These are phyloP conservation scores for Geranomyces michiganensis DNA, from an alignment of 192 early-diverging fungal species.

Conservation along the genomic window DNA sequence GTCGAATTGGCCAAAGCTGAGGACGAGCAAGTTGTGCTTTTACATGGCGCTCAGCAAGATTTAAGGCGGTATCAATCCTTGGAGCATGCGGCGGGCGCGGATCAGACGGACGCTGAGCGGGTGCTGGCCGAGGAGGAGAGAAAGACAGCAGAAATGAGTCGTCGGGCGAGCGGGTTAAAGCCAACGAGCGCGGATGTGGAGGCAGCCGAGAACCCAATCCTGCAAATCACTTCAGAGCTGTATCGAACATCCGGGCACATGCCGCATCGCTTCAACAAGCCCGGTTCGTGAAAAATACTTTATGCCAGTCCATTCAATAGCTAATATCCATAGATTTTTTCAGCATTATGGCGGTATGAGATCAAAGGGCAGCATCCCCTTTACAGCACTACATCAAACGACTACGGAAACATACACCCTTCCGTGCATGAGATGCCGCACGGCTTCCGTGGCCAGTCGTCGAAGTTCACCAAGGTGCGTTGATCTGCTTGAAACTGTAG, in stretches of 20 bases:
- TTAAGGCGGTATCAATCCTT: constrained; percentile 4
- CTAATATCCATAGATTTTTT: neutral
- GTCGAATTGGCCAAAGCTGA: constrained; percentile 18
- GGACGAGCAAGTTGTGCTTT: constrained; percentile 15
- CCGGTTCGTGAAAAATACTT: constrained; percentile 38
- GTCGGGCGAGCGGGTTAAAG: neutral
- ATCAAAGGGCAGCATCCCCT: constrained; percentile 37
- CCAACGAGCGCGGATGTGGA: neutral
- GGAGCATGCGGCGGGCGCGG: neutral
- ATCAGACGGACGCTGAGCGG: neutral
- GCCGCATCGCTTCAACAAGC: constrained; percentile 49
- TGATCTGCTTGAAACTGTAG: neutral
- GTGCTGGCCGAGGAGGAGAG: neutral
- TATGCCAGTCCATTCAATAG: neutral
- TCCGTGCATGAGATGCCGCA: constrained; percentile 59
- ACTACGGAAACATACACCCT: constrained; percentile 47
- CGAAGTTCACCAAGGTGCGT: constrained; percentile 52
- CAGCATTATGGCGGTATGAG: constrained; percentile 29
- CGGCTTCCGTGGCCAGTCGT: constrained; percentile 49
- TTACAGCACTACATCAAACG: constrained; percentile 54
- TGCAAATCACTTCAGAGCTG: constrained; percentile 37
- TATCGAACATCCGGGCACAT: constrained; percentile 42
- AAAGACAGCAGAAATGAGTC: neutral
- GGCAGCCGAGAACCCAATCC: neutral
- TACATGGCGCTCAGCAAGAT: constrained; percentile 13